A percentile compares a stretch with the other conserved stretches of the same genome.
Evolutionary conservation across 2,329 filamentous ascomycete species (phyloP).

Genomic region (Fusarium palustre): DNA sequence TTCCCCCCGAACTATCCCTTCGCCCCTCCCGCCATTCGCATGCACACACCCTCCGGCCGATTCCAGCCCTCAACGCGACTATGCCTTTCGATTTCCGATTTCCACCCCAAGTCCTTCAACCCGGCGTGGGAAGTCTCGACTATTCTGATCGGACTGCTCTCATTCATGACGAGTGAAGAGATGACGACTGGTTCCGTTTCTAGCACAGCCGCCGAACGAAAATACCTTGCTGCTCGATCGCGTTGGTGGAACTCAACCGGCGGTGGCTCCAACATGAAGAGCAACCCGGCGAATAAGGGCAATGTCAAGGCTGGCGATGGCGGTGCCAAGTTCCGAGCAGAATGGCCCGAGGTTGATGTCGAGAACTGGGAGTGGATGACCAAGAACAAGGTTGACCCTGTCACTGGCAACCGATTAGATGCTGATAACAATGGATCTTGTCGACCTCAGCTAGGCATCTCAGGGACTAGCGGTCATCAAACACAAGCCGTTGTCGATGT

Average conservation of each 20-base stretch:
- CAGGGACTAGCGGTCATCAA: conserved; percentile 70
- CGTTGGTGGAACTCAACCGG: conserved; percentile 98
- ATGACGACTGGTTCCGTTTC: conserved; percentile 95
- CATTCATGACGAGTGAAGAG: conserved; percentile 98
- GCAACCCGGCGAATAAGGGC: conserved; percentile 69
- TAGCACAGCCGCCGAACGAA: conserved; percentile 80
- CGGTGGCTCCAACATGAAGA: conserved; percentile 76
- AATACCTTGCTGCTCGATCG: conserved; percentile 79
- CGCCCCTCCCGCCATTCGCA: conserved; percentile 95
- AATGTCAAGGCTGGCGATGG: conserved; percentile 94
- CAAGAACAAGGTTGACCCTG: conserved; percentile 80
- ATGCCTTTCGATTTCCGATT: conserved; percentile 96
- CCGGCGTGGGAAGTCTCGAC: conserved; percentile 98
- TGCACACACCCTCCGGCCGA: conserved; percentile 96
- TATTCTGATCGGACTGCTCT: conserved; percentile 91
- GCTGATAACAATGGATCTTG: conserved; percentile 64
- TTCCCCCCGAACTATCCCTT: conserved; percentile 98
- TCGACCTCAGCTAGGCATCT: conserved; percentile 68
- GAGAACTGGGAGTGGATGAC: conserved; percentile 96
- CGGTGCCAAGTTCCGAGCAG: conserved; percentile 85
- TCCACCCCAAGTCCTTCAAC: conserved; percentile 98
- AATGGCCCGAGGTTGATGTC: conserved; percentile 90
- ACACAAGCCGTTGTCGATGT: conserved; percentile 81
- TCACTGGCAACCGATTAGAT: conserved; percentile 72
- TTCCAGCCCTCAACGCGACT: conserved; percentile 94